Conservation (phyloP, 2,329 filamentous ascomycete species). For the Alternaria sp. region DNA sequence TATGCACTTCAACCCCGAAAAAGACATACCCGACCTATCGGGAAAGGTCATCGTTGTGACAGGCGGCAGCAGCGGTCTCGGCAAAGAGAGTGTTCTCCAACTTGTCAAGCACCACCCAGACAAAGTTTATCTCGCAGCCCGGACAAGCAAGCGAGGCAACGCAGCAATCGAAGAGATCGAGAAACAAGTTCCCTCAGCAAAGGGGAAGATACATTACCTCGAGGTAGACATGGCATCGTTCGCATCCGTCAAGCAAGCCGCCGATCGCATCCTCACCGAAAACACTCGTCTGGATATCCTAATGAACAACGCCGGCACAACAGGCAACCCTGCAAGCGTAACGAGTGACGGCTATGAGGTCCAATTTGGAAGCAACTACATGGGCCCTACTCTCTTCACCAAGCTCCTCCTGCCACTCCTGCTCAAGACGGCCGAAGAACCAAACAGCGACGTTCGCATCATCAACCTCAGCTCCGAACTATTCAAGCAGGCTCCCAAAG, state of each 20-base stretch:
- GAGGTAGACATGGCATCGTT: conserved; percentile 45
- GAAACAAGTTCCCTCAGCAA: neutral
- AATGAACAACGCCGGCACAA: conserved; percentile 52
- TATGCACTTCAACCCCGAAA: conserved; percentile 16
- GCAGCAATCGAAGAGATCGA: conserved; percentile 16
- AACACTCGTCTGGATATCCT: conserved; percentile 48
- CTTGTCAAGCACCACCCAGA: conserved; percentile 50
- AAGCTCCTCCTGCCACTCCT: conserved; percentile 51
- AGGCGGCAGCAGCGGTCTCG: conserved; percentile 51
- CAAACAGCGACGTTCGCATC: conserved; percentile 49
- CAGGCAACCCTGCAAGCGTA: conserved; percentile 20
- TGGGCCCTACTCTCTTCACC: conserved; percentile 54
- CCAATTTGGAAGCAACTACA: conserved; percentile 55
- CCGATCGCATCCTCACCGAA: conserved; percentile 30
- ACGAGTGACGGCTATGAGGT: conserved; percentile 55
- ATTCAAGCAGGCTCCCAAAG: conserved; percentile 28
- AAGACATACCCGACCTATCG: conserved; percentile 20
- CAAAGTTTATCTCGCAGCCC: conserved; percentile 50
- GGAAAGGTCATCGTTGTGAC: conserved; percentile 30
- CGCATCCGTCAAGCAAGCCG: conserved; percentile 37
- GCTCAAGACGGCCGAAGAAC: conserved; percentile 25
- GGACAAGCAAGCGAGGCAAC: conserved; percentile 25
- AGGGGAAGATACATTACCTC: conserved; percentile 6
- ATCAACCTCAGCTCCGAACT: conserved; percentile 40
- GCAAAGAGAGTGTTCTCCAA: conserved; percentile 49